Evolutionary conservation across 306 rosid species (phyloP), one percentile per base, ranked within the genome.

Genomic region (Quercus engelmannii): DNA sequence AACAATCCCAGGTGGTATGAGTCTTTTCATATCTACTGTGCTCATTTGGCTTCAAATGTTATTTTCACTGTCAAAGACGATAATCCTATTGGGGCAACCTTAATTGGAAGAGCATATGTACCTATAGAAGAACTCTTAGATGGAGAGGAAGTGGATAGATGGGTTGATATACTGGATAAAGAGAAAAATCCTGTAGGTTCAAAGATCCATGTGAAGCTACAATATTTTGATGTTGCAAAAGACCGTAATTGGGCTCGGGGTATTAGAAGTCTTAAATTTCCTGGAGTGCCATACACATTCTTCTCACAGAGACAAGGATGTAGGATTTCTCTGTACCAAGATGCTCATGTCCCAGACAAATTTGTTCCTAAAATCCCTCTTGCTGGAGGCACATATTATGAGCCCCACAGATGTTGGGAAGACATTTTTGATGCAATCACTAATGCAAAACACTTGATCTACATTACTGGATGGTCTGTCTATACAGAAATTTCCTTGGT

Each of bases 381-480:
- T 55, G 82, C 89, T 52, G 93, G 96, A 64, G 96, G 93, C 43
- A 78, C 86, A 78, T 68, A 17, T 41, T 91, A 86, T 69, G 72
- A 78, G 80, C 82, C 93, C 74, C 87, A 88, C 76, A 82, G 93
- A 87, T 91, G 96, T 73, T 91, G 96, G 96, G 96, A 91, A 85
- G 91, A 91, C 79, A 69, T 91, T 59, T 91, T 84, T 68, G 93
- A 91, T 83, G 93, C 96, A 11, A 83, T 91, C 80, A 82, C 87
- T 25, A 84, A 87, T 65, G 96, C 96, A 31, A 89, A 81, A 61
- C 93, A 91, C 83, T 12, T 91, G 3, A 79, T 91, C 76, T 91
- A 91, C 82, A 91, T 91, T 51, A 87, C 96, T 31, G 96, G 96
- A 31, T 91, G 96, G 93, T 89, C 96, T 79, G 96, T 91, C 67